Evolutionary conservation across 2,329 filamentous ascomycete genomes (phyloP), one percentile per base, ranked within the genome.

Genomic region (Trichoderma harzianum): DNA sequence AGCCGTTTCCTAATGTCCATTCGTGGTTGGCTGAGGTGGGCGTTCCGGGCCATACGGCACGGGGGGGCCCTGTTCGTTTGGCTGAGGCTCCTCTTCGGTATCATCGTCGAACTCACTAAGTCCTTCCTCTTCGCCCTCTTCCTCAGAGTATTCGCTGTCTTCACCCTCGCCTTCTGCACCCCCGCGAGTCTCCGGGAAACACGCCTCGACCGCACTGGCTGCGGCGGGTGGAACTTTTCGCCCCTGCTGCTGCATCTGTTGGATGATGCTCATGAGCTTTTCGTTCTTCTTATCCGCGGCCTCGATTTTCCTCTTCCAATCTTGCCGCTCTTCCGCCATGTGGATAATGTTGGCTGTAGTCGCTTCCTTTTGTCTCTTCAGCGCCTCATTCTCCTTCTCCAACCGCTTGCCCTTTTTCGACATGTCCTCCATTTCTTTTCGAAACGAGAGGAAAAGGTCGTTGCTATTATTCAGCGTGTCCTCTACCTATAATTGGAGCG

Each of bases 351-450:
- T 98, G 75, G 93, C 91, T 78, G 96, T 96, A 30, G 95, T 97
- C 62, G 93, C 90, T 77, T 98, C 95, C 81, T 98, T 95, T 82
- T 98, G 97, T 70, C 95, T 90, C 75, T 94, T 97, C 66, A 97
- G 88, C 21, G 89, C 92, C 77, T 96, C 92, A 78, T 99, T 98
- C 79, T 99, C 96, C 83, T 97, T 97, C 81, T 99, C 96, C 68
- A 99, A 86, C 30, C 94, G 91, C 83, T 98, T 98, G 7, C 95
- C 97, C 85, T 98, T 98, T 85, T 98, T 98, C 1, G 95, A 97
- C 95, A 98, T 98, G 79, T 98, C 96, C 83, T 98, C 96, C 95
- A 98, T 98, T 83, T 98, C 96, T 84, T 97, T 98, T 69, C 95
- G 90, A 83, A 98, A 98, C 1, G 96, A 98, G 76, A 98, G 86